Evolutionary conservation across 1,284 basidiomycete genomes (phyloP).

Genomic region (Ceratobasidium sp.): DNA sequence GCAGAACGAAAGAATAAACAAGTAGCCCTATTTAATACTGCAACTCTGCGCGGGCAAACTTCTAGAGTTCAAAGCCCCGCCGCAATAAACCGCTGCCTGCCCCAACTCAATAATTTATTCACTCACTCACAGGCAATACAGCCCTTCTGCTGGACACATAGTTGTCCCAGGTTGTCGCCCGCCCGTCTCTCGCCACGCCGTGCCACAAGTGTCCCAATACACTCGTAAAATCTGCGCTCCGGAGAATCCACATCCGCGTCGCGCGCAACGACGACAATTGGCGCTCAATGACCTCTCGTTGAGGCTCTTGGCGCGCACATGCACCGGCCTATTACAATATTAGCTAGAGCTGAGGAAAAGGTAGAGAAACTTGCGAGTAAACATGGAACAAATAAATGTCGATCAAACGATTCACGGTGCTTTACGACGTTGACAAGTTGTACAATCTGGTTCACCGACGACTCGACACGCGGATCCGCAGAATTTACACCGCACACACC

Average conservation of each 20-base stretch:
- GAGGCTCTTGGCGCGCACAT: slow-evolving; percentile 4
- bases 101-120: too few relatives aligned
- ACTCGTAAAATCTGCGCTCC: slow-evolving; percentile 5
- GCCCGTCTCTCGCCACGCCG: slow-evolving; percentile 4
- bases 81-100: too few relatives aligned
- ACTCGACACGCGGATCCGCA: slow-evolving; percentile 1
- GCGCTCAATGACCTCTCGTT: neutral
- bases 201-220: slow-evolving; percentile 32
- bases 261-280: neutral
- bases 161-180: slow-evolving; percentile 11
- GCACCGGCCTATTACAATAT: neutral
- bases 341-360: neutral
- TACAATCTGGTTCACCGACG: slow-evolving; percentile 27
- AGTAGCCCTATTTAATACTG: too few relatives aligned
- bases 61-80: too few relatives aligned
- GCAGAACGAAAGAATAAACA: too few relatives aligned
- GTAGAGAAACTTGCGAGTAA: slow-evolving; percentile 2
- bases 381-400: slow-evolving; percentile 23
- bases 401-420: neutral
- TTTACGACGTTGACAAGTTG: slow-evolving; percentile 5
- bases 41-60: too few relatives aligned
- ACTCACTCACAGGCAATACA: slow-evolving; percentile 16
- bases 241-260: slow-evolving; percentile 12
- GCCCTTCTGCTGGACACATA: slow-evolving; percentile 14
- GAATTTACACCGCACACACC: slow-evolving; percentile 11